A percentile compares a stretch with the other conserved stretches of the same genome.
phyloP scores from a whole-genome alignment of 345 rosid genomes.

The Syzygium jambos region DNA sequence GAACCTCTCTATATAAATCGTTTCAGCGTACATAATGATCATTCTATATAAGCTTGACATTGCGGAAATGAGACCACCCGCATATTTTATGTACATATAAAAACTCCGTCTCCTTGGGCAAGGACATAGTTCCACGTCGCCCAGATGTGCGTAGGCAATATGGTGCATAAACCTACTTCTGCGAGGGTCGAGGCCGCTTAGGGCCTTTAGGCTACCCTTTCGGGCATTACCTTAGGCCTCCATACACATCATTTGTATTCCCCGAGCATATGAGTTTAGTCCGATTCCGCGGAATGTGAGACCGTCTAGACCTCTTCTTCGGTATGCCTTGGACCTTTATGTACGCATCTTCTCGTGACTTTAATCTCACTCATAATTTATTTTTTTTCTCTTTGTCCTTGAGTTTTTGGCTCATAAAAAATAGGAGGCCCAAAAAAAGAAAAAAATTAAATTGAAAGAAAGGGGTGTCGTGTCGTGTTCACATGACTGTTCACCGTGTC shows the following conservation, averaged over 20 bases:
- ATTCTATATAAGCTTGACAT: accelerated
- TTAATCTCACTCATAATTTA: neutral
- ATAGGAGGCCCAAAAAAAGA: neutral
- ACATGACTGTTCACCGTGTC: neutral
- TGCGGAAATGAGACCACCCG: accelerated
- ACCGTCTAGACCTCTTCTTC: neutral
- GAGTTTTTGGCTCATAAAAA: neutral
- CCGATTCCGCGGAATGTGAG: neutral
- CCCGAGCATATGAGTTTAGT: neutral
- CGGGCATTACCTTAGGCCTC: accelerated
- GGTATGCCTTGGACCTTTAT: neutral
- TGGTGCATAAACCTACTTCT: accelerated
- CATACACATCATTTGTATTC: accelerated
- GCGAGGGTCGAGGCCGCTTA: accelerated
- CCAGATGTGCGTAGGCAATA: accelerated
- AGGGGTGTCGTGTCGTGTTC: neutral
- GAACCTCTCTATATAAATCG: neutral
- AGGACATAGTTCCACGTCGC: neutral
- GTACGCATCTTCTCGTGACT: neutral
- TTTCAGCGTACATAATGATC: neutral
- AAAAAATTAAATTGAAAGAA: neutral
- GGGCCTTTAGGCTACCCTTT: neutral
- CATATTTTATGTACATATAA: neutral
- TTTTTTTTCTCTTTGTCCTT: neutral
- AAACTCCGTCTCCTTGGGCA: no score